phyloP scores from a whole-genome alignment of 2,329 filamentous ascomycete species.

The Rutstroemia sp. region DNA sequence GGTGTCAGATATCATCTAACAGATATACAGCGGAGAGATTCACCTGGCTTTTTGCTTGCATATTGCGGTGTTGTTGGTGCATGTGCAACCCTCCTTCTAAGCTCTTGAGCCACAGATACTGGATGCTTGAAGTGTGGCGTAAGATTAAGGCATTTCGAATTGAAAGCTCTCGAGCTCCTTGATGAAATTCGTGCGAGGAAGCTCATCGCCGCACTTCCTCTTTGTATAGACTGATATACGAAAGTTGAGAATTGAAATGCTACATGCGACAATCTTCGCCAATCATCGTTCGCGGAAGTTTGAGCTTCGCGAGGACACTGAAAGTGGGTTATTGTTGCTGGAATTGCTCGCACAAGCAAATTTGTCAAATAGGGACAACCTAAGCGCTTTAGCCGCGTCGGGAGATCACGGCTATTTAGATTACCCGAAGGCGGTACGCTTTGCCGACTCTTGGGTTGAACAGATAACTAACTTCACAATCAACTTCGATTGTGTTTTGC shows the following conservation, averaged over 20 bases:
- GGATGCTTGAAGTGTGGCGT: neutral
- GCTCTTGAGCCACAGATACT: neutral
- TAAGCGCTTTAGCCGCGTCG: conserved; percentile 1
- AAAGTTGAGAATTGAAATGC: neutral
- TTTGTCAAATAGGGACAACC: neutral
- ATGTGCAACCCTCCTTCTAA: neutral
- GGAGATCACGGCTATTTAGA: neutral
- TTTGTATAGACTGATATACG: neutral
- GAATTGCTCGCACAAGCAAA: neutral
- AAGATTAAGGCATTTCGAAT: neutral
- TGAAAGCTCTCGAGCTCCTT: neutral
- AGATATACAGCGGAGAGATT: neutral
- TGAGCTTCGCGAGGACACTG: too few relatives aligned
- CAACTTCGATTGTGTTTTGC: neutral
- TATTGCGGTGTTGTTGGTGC: conserved; percentile 1
- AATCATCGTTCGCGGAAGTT: neutral
- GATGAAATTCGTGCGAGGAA: neutral
- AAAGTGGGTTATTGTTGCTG: neutral
- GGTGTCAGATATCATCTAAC: neutral
- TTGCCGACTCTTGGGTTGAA: neutral
- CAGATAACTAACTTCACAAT: neutral
- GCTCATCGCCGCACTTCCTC: neutral
- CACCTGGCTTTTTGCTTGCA: conserved; percentile 6
- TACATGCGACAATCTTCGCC: neutral
- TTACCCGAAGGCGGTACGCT: neutral